Evolutionary conservation across 805 yeast species (phyloP).

Genomic region (Torulaspora maleeae): DNA sequence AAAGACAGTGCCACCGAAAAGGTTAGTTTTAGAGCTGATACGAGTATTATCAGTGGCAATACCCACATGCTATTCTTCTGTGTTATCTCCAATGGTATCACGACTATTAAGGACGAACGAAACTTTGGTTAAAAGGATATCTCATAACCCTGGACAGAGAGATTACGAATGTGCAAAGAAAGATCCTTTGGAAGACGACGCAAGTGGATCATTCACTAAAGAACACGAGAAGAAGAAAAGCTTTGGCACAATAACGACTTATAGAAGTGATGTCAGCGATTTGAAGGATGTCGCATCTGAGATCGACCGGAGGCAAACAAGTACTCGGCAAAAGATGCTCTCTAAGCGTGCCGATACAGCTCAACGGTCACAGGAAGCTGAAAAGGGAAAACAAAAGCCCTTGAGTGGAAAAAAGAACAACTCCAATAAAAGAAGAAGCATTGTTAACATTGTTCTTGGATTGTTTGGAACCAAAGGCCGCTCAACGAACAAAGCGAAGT

Average conservation of each 20-base stretch:
- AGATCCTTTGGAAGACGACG: background rate
- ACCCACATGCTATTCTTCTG: constrained; percentile 25
- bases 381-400: background rate
- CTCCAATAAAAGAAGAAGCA: constrained; percentile 19
- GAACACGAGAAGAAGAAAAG: constrained; percentile 23
- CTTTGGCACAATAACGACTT: constrained; percentile 33
- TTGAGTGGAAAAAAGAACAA: background rate
- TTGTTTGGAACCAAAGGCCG: constrained; percentile 18
- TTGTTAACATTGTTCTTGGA: constrained; percentile 16
- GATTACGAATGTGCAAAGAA: background rate
- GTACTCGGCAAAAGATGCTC: no score
- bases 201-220: constrained; percentile 1
- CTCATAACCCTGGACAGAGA: background rate
- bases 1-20: constrained; percentile 14
- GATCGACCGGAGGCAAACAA: no score
- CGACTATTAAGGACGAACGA: constrained; percentile 23
- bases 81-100: constrained; percentile 21
- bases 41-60: constrained; percentile 14
- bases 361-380: background rate
- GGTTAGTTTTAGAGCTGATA: constrained; percentile 11
- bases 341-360: no score
- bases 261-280: constrained; percentile 31
- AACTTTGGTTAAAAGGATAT: constrained; percentile 17
- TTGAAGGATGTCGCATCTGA: constrained; percentile 12
- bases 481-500: background rate